Evolutionary conservation across 345 rosid genomes (phyloP).

Genomic region (Diplotaxis tenuifolia): DNA sequence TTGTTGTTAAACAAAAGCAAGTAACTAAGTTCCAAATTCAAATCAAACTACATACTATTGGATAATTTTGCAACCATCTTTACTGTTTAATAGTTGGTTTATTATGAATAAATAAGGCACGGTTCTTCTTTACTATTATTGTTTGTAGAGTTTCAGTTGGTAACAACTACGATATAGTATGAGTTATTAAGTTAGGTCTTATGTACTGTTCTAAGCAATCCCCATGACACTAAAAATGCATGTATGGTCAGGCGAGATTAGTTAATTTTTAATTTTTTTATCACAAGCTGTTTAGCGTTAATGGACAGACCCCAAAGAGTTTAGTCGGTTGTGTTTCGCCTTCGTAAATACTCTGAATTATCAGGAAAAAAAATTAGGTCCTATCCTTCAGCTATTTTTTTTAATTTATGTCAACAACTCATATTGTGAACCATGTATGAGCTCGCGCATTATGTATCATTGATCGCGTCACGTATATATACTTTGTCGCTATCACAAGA

Average conservation of each 20-base stretch:
- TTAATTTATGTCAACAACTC: too few relatives aligned
- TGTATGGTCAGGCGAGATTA: too few relatives aligned
- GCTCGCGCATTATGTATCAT: neutral
- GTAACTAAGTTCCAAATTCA: neutral
- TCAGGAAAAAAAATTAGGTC: too few relatives aligned
- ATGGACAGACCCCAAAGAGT: too few relatives aligned
- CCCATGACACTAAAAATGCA: too few relatives aligned
- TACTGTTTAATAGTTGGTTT: neutral
- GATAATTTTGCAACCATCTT: neutral
- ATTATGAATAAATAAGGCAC: neutral
- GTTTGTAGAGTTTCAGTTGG: neutral
- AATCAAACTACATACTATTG: neutral
- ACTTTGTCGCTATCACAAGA: neutral
- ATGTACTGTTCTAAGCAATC: too few relatives aligned
- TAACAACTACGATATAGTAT: neutral
- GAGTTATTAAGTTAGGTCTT: conserved; percentile 20
- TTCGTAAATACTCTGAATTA: too few relatives aligned
- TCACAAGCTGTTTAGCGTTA: too few relatives aligned
- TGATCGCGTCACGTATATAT: conserved; percentile 17
- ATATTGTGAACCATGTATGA: too few relatives aligned
- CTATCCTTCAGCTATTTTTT: too few relatives aligned
- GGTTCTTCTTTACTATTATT: neutral
- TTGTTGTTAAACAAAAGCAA: neutral
- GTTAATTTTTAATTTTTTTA: too few relatives aligned
- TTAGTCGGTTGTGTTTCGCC: too few relatives aligned